Percentiles rank a stretch among this genome's conserved stretches.
Conservation (phyloP, 1,139 yeast species). For the Yamadazyma triangularis region DNA sequence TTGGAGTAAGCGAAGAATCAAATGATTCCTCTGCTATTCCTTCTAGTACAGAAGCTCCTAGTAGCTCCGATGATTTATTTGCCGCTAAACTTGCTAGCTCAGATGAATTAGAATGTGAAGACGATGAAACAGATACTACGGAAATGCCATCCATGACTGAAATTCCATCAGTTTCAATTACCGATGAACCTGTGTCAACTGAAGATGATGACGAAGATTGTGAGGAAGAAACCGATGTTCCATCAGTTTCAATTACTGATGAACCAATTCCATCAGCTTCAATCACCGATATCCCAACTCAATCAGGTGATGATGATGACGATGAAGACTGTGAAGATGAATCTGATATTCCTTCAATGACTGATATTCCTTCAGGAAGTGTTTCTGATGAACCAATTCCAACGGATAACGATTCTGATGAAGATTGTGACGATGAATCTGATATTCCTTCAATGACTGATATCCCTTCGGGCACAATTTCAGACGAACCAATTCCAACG, state of each 20-base stretch:
- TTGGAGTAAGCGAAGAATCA: not conserved
- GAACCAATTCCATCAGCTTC: conserved; percentile 2
- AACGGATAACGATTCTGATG: not conserved
- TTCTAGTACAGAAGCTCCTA: no score
- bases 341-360: conserved; percentile 1
- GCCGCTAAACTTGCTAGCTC: conserved; percentile 2
- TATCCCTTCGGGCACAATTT: conserved; percentile 1
- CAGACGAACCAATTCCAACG: conserved; percentile 1
- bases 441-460: conserved; percentile 3
- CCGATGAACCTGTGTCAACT: no score
- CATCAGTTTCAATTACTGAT: not conserved
- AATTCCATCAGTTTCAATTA: conserved; percentile 2
- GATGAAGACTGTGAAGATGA: conserved; percentile 11
- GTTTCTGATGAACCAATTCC: conserved; percentile 1
- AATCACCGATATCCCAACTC: conserved; percentile 3
- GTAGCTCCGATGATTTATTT: no score
- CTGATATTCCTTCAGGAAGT: not conserved
- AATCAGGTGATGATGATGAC: conserved; percentile 8
- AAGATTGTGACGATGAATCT: conserved; percentile 1
- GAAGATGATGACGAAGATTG: conserved; percentile 12
- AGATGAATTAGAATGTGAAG: conserved; percentile 1
- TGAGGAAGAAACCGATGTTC: conserved; percentile 7
- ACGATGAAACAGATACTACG: no score
- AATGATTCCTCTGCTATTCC: not conserved
- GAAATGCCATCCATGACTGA: conserved; percentile 5